Base-by-base conservation (phyloP, 768 basidiomycete genomes). In the Mycena leptocephala region DNA sequence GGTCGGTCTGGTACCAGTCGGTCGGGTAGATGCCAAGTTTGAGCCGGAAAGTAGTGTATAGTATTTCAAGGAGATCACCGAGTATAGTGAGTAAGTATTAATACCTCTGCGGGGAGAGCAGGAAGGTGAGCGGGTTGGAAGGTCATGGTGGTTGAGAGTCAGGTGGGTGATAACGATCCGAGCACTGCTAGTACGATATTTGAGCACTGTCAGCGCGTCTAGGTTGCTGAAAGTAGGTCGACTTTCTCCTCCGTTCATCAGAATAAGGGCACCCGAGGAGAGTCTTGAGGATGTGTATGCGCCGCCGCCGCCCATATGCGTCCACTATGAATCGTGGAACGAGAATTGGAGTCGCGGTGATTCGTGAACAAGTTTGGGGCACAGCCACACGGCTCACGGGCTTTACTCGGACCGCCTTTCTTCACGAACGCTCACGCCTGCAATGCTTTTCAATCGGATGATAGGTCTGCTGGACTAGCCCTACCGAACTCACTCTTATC, bases 371-470 rank as follows among this genome's bases (percentile, higher is more conserved):
- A n/a, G n/a, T 13, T 18, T 22, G 58, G 35, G 16, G 13, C 11
- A 14, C 35, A 26, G 24, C 37, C 35, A 37, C 35, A n/a, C 33
- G n/a, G n/a, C n/a, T n/a, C n/a, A n/a, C n/a, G n/a, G n/a, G n/a
- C n/a, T n/a, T n/a, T n/a, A n/a, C n/a, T n/a, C n/a, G n/a, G 20
- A 55, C 35, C 22, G 20, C 24, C 16, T 11, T 39, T 39, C 10
- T 24, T 22, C 35, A 11, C 33, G n/a, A 10, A 37, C 58, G 22
- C 58, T 59, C 59, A 35, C 35, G n/a, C 61, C 5, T 10, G 64
- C 46, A 6, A 73, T 73, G 72, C 72, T 73, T 43, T 73, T 73
- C 43, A 13, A 46, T 16, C 64, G 72, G 9, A 33, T 32, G 55
- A 33, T 59, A 1, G 70, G 70, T 71, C 20, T 4, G 61, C 51